Evolutionary conservation across 2,329 filamentous ascomycete genomes (phyloP).

Genomic region (Trichoderma breve): DNA sequence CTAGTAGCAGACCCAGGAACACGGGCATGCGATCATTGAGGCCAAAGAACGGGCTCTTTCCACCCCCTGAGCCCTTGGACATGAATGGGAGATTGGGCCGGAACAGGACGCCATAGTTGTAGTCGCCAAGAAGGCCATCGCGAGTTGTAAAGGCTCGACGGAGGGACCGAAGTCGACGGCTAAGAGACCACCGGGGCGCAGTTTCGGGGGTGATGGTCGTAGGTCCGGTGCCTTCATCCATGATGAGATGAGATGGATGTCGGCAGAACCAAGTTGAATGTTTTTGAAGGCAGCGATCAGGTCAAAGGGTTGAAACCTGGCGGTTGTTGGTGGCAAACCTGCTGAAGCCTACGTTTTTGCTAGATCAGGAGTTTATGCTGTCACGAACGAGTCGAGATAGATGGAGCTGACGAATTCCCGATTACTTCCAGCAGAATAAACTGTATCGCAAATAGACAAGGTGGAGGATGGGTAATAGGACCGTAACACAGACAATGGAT

Average conservation of each 20-base stretch:
- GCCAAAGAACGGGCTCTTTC: conserved; percentile 76
- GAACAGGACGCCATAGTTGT: conserved; percentile 90
- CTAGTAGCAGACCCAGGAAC: conserved; percentile 68
- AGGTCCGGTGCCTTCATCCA: conserved; percentile 58
- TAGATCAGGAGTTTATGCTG: not conserved
- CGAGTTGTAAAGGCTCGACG: conserved; percentile 51
- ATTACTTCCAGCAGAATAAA: not conserved
- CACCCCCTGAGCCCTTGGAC: conserved; percentile 41
- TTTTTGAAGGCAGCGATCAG: not conserved
- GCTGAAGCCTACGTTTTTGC: conserved; percentile 26
- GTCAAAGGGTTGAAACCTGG: conserved; percentile 25
- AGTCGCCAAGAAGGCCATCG: conserved; percentile 76
- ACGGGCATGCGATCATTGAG: conserved; percentile 76
- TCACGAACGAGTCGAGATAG: not conserved
- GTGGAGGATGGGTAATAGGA: not conserved
- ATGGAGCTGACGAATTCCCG: not conserved
- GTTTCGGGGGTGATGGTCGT: conserved; percentile 46
- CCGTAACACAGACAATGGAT: not conserved
- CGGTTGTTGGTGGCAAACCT: conserved; percentile 29
- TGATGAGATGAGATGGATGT: conserved; percentile 27
- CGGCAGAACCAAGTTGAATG: not conserved
- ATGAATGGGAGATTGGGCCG: conserved; percentile 80
- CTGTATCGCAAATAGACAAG: not conserved
- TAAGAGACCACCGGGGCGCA: conserved; percentile 31
- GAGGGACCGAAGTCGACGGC: conserved; percentile 29